Conservation (phyloP, 148 eudicot genomes). For the Agrostemma githago region DNA sequence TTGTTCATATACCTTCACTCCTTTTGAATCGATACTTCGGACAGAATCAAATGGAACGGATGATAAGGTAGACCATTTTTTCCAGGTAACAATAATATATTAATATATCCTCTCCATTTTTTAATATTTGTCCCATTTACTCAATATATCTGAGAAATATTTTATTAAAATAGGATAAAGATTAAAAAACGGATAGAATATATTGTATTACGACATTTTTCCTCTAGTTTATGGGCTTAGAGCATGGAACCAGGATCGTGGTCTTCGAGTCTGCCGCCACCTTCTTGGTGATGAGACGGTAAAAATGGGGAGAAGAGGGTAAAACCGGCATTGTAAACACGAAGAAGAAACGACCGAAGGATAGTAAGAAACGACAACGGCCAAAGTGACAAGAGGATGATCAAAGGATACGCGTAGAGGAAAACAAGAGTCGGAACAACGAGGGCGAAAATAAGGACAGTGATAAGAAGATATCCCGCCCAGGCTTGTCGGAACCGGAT, state of each 20-base stretch:
- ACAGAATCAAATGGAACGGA: no score
- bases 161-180: no score
- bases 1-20: no score
- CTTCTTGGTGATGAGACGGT: not conserved
- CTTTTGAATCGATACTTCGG: no score
- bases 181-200: no score
- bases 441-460: not conserved
- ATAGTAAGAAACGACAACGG: not conserved
- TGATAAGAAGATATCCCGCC: not conserved
- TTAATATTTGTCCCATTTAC: no score
- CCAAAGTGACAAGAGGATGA: not conserved
- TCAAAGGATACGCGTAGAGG: not conserved
- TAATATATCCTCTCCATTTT: no score
- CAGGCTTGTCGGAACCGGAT: not conserved
- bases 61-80: no score
- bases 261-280: not conserved
- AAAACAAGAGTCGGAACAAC: not conserved
- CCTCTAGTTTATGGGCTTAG: not conserved
- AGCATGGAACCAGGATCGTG: not conserved
- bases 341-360: not conserved
- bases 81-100: no score
- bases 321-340: not conserved
- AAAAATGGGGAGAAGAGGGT: not conserved
- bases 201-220: no score
- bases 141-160: no score